phyloP scores from a whole-genome alignment of 768 basidiomycete species.

The Phanerodontia chrysosporium region DNA sequence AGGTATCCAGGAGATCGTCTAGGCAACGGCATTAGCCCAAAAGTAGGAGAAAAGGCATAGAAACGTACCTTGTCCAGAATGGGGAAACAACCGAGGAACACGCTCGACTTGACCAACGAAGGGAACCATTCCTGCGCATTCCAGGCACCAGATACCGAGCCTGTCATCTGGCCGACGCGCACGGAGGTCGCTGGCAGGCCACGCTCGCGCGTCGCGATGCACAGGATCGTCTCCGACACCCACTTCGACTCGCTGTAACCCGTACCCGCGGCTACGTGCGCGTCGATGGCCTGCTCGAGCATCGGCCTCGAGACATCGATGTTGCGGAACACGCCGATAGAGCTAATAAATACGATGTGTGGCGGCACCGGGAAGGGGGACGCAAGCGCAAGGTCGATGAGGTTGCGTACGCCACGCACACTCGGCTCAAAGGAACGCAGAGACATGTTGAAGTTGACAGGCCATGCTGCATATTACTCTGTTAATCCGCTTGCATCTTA shows the following conservation, averaged over 20 bases:
- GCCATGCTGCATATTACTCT: conserved; percentile 26
- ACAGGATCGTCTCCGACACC: conserved; percentile 23
- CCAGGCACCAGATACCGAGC: conserved; percentile 35
- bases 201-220: conserved; percentile 14
- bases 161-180: conserved; percentile 36
- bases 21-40: no score
- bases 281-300: conserved; percentile 17
- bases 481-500: neutral
- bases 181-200: conserved; percentile 24
- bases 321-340: conserved; percentile 23
- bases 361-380: conserved; percentile 26
- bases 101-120: conserved; percentile 22
- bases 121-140: conserved; percentile 36
- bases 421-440: conserved; percentile 28
- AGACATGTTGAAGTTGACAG: conserved; percentile 30
- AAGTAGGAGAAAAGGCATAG: neutral
- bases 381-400: conserved; percentile 34
- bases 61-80: conserved; percentile 5
- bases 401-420: conserved; percentile 26
- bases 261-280: conserved; percentile 18
- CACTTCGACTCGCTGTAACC: conserved; percentile 35
- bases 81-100: conserved; percentile 7
- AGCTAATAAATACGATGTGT: conserved; percentile 32
- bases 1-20: conserved; percentile 25
- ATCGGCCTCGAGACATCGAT: conserved; percentile 9